These are phyloP conservation scores for Typha latifolia DNA, from an alignment of 176 grass and related monocot species.

Conservation along the genomic window DNA sequence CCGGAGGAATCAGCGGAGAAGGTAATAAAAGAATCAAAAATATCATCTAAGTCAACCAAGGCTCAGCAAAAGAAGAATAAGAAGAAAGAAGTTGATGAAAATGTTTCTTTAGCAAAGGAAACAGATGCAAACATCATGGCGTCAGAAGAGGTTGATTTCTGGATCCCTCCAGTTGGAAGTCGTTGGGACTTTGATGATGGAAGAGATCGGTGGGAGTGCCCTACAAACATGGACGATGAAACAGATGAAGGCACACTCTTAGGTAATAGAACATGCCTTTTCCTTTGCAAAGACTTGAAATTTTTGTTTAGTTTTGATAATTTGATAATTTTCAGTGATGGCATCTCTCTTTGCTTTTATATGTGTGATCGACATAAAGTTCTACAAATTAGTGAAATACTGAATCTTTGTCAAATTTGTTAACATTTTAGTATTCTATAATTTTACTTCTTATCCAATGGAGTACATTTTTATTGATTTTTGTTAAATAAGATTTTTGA, in stretches of 20 bases:
- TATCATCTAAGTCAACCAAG: not conserved
- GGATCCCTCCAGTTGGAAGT: slow-evolving; percentile 61
- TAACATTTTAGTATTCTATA: too few species aligned
- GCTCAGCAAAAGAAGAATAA: slow-evolving; percentile 28
- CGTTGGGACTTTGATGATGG: slow-evolving; percentile 87
- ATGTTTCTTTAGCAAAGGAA: slow-evolving; percentile 25
- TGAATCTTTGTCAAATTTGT: too few species aligned
- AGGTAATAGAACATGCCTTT: slow-evolving; percentile 21
- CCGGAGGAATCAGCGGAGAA: slow-evolving; percentile 21
- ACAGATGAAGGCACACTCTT: slow-evolving; percentile 19
- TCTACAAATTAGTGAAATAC: too few species aligned
- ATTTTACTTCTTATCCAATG: too few species aligned
- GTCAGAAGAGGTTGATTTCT: slow-evolving; percentile 60
- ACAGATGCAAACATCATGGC: slow-evolving; percentile 33
- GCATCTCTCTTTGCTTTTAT: too few species aligned
- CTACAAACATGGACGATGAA: slow-evolving; percentile 8
- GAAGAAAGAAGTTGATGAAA: slow-evolving; percentile 41
- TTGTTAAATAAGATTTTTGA: too few species aligned
- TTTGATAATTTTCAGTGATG: too few species aligned
- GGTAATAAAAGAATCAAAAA: slow-evolving; percentile 14
- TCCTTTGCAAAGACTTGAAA: not conserved
- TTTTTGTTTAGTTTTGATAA: too few species aligned
- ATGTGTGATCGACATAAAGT: too few species aligned
- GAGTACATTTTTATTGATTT: too few species aligned
- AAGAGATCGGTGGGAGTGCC: slow-evolving; percentile 53